Evolutionary conservation across 768 basidiomycete genomes (phyloP).

Genomic region (Lactarius akahatsu): DNA sequence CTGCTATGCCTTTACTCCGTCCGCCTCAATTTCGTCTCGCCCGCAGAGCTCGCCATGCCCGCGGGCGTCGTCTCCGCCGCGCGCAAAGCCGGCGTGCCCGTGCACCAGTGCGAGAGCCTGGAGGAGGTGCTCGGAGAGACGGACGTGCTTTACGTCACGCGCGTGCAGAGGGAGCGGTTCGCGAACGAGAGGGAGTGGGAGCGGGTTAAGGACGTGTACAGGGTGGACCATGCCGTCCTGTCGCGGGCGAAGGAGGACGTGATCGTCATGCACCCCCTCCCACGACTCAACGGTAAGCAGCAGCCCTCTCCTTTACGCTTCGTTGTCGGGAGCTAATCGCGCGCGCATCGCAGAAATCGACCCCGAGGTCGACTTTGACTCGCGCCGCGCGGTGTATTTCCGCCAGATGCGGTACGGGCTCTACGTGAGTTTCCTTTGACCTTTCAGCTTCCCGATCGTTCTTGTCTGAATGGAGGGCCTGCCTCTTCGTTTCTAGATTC

Average conservation of each 20-base stretch:
- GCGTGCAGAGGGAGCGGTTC: slow-evolving; percentile 95
- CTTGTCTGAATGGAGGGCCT: not conserved
- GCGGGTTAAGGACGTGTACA: slow-evolving; percentile 87
- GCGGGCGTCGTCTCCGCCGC: slow-evolving; percentile 78
- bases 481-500: slow-evolving; percentile 38
- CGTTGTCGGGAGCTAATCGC: slow-evolving; percentile 11
- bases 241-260: slow-evolving; percentile 93
- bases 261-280: slow-evolving; percentile 99
- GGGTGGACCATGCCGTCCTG: slow-evolving; percentile 91
- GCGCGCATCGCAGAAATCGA: slow-evolving; percentile 77
- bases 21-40: slow-evolving; percentile 93
- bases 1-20: slow-evolving; percentile 91
- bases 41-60: slow-evolving; percentile 85
- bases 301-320: not conserved
- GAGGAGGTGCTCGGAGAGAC: slow-evolving; percentile 91
- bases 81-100: slow-evolving; percentile 75
- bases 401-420: slow-evolving; percentile 98
- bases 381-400: slow-evolving; percentile 92
- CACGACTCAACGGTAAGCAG: slow-evolving; percentile 76
- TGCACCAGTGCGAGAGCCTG: slow-evolving; percentile 80
- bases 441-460: not conserved
- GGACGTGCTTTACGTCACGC: slow-evolving; percentile 95
- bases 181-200: slow-evolving; percentile 78
- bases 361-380: slow-evolving; percentile 97
- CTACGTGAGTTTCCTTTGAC: slow-evolving; percentile 63